Evolutionary conservation across 306 rosid species (phyloP).

Genomic region (Glycine soja): DNA sequence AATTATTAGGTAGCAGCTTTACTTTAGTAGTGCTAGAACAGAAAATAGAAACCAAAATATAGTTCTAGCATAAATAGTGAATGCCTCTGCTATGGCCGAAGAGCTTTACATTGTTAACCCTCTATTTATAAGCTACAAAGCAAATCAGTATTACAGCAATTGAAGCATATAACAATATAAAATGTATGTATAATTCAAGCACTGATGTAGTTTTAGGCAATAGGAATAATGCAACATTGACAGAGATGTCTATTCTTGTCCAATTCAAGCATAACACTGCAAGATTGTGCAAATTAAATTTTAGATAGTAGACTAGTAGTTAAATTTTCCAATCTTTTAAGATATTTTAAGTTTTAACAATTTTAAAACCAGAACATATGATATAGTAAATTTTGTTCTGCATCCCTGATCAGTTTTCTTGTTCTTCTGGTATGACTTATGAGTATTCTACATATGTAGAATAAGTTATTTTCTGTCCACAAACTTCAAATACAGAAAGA

Average conservation of each 20-base stretch:
- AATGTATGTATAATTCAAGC: neutral
- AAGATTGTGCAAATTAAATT: no score
- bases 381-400: slow-evolving; percentile 5
- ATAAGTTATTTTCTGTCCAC: no score
- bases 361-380: neutral
- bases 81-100: neutral
- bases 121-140: slow-evolving; percentile 15
- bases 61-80: slow-evolving; percentile 28
- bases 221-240: slow-evolving; percentile 22
- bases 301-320: neutral
- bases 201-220: neutral
- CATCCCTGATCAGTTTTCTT: neutral
- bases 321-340: neutral
- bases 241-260: neutral
- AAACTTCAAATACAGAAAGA: neutral
- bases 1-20: slow-evolving; percentile 56
- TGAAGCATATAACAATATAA: slow-evolving; percentile 1
- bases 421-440: slow-evolving; percentile 1
- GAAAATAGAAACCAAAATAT: slow-evolving; percentile 34
- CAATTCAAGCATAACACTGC: no score
- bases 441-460: neutral
- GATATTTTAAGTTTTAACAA: neutral
- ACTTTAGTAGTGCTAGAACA: slow-evolving; percentile 39
- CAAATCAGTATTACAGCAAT: slow-evolving; percentile 4
- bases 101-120: slow-evolving; percentile 16